These are phyloP conservation scores for Cytospora leucostoma DNA, from an alignment of 2,329 filamentous ascomycete genomes.

Conservation along the genomic window DNA sequence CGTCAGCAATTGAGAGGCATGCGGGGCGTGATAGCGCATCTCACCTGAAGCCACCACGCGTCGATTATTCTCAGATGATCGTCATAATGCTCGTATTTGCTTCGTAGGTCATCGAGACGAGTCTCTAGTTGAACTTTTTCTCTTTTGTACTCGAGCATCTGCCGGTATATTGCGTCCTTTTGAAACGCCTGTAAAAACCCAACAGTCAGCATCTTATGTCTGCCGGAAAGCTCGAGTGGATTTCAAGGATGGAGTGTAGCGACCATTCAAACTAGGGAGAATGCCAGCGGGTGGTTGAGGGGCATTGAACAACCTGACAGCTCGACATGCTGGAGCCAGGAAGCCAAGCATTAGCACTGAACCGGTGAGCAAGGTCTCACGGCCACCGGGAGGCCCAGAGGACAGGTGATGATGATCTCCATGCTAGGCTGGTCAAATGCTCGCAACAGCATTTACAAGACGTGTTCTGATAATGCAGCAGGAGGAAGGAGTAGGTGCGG, in stretches of 20 bases:
- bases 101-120: constrained; percentile 77
- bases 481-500: constrained; percentile 1
- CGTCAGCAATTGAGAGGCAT: constrained; percentile 32
- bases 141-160: constrained; percentile 97
- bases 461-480: constrained; percentile 9
- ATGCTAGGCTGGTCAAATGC: neutral
- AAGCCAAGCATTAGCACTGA: constrained; percentile 48
- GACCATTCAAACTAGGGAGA: constrained; percentile 26
- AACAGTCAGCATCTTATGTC: constrained; percentile 40
- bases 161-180: constrained; percentile 95
- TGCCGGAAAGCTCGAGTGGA: constrained; percentile 30
- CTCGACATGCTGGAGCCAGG: constrained; percentile 45
- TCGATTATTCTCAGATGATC: constrained; percentile 90
- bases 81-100: constrained; percentile 79
- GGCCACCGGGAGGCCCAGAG: constrained; percentile 30
- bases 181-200: constrained; percentile 69
- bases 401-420: constrained; percentile 29
- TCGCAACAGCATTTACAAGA: neutral
- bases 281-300: constrained; percentile 25
- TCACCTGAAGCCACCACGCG: constrained; percentile 90
- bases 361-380: constrained; percentile 35
- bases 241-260: constrained; percentile 31
- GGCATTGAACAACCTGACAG: constrained; percentile 36
- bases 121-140: constrained; percentile 81
- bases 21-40: constrained; percentile 35